Conservation (phyloP, 83 land plant genomes). For the Picea abies region DNA sequence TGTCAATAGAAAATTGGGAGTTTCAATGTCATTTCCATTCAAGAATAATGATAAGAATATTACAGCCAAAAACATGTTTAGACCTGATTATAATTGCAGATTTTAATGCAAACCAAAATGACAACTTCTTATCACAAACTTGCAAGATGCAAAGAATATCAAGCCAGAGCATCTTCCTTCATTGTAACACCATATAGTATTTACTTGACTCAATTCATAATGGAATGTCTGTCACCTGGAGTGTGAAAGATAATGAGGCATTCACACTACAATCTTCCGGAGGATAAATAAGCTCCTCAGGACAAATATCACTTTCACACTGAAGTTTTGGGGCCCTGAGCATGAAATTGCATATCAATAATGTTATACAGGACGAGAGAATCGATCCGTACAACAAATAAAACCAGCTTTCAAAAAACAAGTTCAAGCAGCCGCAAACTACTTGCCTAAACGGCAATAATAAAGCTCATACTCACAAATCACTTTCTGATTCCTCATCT, state of each 20-base stretch:
- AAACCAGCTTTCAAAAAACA: not conserved
- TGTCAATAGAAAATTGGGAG: not conserved
- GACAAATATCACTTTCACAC: conserved; percentile 78
- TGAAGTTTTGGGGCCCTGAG: conserved; percentile 48
- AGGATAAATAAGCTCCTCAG: conserved; percentile 73
- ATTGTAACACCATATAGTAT: not conserved
- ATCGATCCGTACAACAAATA: not conserved
- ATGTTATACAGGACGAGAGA: not conserved
- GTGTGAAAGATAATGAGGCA: conserved; percentile 75
- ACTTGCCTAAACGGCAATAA: not conserved
- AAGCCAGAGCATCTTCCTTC: not conserved
- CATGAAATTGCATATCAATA: conserved; percentile 13
- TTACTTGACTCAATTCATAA: not conserved
- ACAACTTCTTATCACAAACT: not conserved
- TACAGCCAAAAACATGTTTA: not conserved
- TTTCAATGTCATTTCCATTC: not conserved
- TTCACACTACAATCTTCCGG: conserved; percentile 96
- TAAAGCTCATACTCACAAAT: conserved; percentile 50
- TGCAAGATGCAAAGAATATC: not conserved
- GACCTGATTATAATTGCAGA: not conserved
- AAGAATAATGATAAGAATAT: not conserved
- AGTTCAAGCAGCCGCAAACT: not conserved
- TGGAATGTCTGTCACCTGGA: conserved; percentile 56
- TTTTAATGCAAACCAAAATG: not conserved
- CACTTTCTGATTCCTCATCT: conserved; percentile 50